Percentiles rank a stretch among this genome's conserved stretches.
Conservation (phyloP, 306 rosid genomes). For the Calophaca sinica region DNA sequence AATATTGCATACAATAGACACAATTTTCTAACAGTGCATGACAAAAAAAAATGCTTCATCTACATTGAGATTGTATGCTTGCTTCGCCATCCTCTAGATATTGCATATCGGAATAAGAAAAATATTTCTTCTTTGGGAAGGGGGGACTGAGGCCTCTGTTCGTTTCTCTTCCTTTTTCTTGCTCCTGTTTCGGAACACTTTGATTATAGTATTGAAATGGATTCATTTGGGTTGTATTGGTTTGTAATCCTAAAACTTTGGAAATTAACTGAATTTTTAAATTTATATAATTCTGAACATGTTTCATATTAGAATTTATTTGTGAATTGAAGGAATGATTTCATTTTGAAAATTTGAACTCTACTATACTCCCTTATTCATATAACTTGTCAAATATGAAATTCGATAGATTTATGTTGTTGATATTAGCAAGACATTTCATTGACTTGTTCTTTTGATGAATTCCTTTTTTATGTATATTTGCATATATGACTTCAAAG, state of each 20-base stretch:
- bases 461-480: neutral
- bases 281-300: neutral
- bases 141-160: neutral
- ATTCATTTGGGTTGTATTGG: conserved; percentile 17
- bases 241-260: neutral
- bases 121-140: neutral
- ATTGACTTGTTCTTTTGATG: too few species aligned
- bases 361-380: neutral
- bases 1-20: neutral
- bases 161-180: conserved; percentile 2
- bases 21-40: conserved; percentile 18
- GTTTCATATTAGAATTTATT: neutral
- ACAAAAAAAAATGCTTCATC: conserved; percentile 16
- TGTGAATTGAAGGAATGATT: neutral
- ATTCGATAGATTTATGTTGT: too few species aligned
- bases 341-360: neutral
- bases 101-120: neutral
- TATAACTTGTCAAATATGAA: neutral
- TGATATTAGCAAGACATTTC: too few species aligned
- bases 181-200: conserved; percentile 22
- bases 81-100: conserved; percentile 7
- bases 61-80: conserved; percentile 16
- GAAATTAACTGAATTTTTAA: neutral
- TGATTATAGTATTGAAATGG: conserved; percentile 1
- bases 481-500: neutral